Evolutionary conservation across 768 basidiomycete species (phyloP).

Genomic region (Guyanaporus albipodus): DNA sequence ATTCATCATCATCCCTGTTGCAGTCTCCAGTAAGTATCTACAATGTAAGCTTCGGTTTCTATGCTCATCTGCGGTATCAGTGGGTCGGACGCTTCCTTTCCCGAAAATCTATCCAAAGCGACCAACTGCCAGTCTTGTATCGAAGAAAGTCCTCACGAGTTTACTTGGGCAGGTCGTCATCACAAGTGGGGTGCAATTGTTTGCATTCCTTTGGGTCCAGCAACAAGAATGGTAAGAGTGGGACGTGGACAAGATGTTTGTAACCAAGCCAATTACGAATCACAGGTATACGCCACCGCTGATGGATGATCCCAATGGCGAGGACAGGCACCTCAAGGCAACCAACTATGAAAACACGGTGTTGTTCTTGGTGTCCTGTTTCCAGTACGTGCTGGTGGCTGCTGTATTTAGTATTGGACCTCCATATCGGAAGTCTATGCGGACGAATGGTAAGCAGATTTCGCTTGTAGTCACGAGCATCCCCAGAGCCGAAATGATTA

Average conservation of each 20-base stretch:
- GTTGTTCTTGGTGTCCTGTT: slow-evolving; percentile 91
- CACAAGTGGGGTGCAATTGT: slow-evolving; percentile 76
- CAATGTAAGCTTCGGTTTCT: neutral
- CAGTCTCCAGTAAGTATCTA: slow-evolving; percentile 78
- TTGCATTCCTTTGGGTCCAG: slow-evolving; percentile 89
- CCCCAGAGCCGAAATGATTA: neutral
- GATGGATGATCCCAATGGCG: slow-evolving; percentile 40
- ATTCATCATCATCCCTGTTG: slow-evolving; percentile 96
- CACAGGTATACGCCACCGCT: slow-evolving; percentile 77
- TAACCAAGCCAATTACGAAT: neutral
- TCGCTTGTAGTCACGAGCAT: neutral
- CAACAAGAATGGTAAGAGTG: slow-evolving; percentile 71
- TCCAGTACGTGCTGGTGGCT: slow-evolving; percentile 97
- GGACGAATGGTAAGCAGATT: slow-evolving; percentile 75
- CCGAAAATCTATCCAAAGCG: slow-evolving; percentile 82
- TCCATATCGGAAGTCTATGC: slow-evolving; percentile 92
- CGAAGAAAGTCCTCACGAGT: slow-evolving; percentile 90
- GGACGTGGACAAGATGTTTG: neutral
- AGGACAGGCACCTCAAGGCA: slow-evolving; percentile 72
- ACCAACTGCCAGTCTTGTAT: slow-evolving; percentile 93
- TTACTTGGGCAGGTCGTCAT: slow-evolving; percentile 91
- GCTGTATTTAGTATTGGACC: slow-evolving; percentile 98
- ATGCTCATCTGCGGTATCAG: slow-evolving; percentile 38
- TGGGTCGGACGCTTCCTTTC: slow-evolving; percentile 93
- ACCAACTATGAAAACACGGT: slow-evolving; percentile 90